Conservation (phyloP, 208 protist genomes). For the Baffinella frigidus region DNA sequence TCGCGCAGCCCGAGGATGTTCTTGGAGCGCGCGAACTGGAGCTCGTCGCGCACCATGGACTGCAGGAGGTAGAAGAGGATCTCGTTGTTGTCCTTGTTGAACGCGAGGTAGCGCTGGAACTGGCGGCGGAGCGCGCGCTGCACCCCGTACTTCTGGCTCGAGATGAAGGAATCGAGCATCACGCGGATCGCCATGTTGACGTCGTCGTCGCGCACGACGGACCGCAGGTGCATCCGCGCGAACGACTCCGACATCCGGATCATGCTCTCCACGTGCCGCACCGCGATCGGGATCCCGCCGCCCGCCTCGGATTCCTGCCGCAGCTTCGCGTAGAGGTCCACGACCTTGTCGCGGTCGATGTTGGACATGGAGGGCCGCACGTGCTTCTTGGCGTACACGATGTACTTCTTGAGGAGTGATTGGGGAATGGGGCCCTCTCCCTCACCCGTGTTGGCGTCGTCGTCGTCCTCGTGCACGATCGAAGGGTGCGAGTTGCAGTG, state of each 20-base stretch:
- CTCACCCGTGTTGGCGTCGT: neutral
- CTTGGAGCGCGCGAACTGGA: slow-evolving; percentile 16
- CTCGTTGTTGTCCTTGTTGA: slow-evolving; percentile 76
- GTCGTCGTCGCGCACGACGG: slow-evolving; percentile 89
- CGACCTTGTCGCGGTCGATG: slow-evolving; percentile 82
- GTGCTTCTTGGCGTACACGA: slow-evolving; percentile 86
- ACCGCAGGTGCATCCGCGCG: slow-evolving; percentile 92
- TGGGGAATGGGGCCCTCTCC: neutral
- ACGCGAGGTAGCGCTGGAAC: slow-evolving; percentile 76
- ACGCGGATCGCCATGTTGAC: slow-evolving; percentile 95
- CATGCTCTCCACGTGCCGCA: slow-evolving; percentile 98
- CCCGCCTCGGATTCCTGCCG: slow-evolving; percentile 77
- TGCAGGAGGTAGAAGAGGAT: slow-evolving; percentile 76
- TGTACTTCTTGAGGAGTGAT: slow-evolving; percentile 93
- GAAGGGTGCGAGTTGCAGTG: slow-evolving; percentile 81
- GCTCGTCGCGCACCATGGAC: slow-evolving; percentile 66
- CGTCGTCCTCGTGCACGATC: neutral
- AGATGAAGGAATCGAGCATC: slow-evolving; percentile 96
- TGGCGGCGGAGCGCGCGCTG: neutral
- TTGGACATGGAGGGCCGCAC: neutral
- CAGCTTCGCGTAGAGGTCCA: slow-evolving; percentile 92
- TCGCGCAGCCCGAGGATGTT: neutral
- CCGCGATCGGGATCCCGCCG: slow-evolving; percentile 72
- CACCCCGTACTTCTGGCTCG: slow-evolving; percentile 83
- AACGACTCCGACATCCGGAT: slow-evolving; percentile 93